Conservation (phyloP, 352 stramenopile genomes). For the Phytophthora meadii region DNA sequence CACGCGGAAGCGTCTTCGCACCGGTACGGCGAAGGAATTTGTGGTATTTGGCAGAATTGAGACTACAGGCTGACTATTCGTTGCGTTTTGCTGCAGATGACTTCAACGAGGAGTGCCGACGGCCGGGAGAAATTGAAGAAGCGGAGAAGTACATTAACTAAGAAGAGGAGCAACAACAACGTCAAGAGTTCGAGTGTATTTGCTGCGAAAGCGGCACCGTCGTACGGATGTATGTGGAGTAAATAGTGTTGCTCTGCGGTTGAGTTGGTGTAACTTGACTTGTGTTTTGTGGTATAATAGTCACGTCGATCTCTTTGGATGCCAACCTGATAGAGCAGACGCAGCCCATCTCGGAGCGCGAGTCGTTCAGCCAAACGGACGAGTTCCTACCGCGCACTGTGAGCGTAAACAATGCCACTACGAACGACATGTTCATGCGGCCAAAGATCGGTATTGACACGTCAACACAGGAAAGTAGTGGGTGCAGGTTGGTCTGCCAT, state of each 20-base stretch:
- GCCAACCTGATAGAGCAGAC: conserved; percentile 73
- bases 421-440: conserved; percentile 61
- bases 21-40: conserved; percentile 32
- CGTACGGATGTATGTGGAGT: conserved; percentile 46
- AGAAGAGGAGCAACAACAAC: conserved; percentile 39
- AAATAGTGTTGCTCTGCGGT: neutral
- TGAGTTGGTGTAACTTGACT: conserved; percentile 1
- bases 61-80: neutral
- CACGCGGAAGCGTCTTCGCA: conserved; percentile 70
- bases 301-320: conserved; percentile 64
- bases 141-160: conserved; percentile 17
- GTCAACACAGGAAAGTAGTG: conserved; percentile 57
- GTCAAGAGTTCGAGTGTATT: conserved; percentile 40
- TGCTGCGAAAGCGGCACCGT: conserved; percentile 34
- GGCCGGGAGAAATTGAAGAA: conserved; percentile 47
- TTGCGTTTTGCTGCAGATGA: conserved; percentile 12
- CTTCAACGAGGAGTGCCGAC: conserved; percentile 20
- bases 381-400: conserved; percentile 54
- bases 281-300: conserved; percentile 21
- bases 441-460: conserved; percentile 81
- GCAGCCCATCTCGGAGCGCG: conserved; percentile 36
- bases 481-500: neutral
- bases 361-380: conserved; percentile 75
- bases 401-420: conserved; percentile 42
- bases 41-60: neutral